Conservation (phyloP, 805 yeast genomes). For the Candida cerambycidarum region DNA sequence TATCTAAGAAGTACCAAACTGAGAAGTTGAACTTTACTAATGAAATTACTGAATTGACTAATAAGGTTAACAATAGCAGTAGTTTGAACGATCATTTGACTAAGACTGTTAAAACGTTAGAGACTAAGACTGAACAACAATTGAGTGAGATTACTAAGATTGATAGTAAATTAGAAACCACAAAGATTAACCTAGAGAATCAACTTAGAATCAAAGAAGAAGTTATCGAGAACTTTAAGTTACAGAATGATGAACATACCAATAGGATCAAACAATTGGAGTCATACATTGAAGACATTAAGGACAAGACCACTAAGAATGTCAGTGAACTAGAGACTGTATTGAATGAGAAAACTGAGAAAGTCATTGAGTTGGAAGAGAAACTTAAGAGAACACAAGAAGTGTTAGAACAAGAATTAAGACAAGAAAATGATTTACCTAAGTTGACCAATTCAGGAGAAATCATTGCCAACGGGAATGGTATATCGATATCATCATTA, state of each 20-base stretch:
- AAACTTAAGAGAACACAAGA: constrained; percentile 41
- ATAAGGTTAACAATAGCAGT: constrained; percentile 25
- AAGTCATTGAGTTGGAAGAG: constrained; percentile 32
- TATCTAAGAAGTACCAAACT: constrained; percentile 38
- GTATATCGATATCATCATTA: constrained; percentile 64
- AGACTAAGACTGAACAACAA: constrained; percentile 38
- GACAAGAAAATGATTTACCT: constrained; percentile 39
- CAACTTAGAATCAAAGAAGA: constrained; percentile 56
- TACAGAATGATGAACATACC: constrained; percentile 51
- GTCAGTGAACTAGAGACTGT: constrained; percentile 34
- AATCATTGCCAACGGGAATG: constrained; percentile 44
- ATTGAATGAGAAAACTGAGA: constrained; percentile 34
- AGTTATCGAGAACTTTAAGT: constrained; percentile 53
- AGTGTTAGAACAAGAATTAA: constrained; percentile 38
- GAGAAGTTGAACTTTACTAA: constrained; percentile 31
- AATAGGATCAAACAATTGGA: constrained; percentile 57
- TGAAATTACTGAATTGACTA: constrained; percentile 26
- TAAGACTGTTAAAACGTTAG: constrained; percentile 46
- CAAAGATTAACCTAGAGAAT: constrained; percentile 42
- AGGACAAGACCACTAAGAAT: constrained; percentile 36
- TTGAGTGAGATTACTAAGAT: constrained; percentile 19
- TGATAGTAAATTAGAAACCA: constrained; percentile 38
- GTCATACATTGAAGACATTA: constrained; percentile 40
- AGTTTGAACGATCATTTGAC: constrained; percentile 41
- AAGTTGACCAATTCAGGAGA: constrained; percentile 59